Conservation (phyloP, 148 eudicot genomes). For the Pharnaceum exiguum region DNA sequence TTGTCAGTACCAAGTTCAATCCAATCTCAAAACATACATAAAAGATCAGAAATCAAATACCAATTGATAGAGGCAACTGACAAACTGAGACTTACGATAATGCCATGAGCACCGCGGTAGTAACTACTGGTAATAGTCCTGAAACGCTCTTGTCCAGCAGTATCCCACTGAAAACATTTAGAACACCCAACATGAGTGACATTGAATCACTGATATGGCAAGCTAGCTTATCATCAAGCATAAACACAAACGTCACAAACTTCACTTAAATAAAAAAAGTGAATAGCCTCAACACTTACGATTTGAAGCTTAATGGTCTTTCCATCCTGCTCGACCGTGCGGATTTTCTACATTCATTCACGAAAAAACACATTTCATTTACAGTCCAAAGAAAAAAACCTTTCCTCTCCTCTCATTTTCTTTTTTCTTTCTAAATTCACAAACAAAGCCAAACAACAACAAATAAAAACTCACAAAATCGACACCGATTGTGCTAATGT, state of each 20-base stretch:
- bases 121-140: slow-evolving; percentile 44
- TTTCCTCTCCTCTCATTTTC: not conserved
- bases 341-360: slow-evolving; percentile 31
- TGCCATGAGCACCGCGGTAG: slow-evolving; percentile 50
- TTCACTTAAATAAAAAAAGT: not conserved
- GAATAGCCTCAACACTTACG: slow-evolving; percentile 22
- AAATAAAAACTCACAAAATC: slow-evolving; percentile 33
- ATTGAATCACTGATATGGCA: too few species aligned
- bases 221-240: not conserved
- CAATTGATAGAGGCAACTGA: not conserved
- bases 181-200: not conserved
- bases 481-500: slow-evolving; percentile 46
- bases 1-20: not conserved
- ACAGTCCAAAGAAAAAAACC: not conserved
- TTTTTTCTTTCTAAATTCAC: not conserved
- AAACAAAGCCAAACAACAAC: not conserved
- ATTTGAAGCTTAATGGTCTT: slow-evolving; percentile 49
- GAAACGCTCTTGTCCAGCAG: slow-evolving; percentile 48
- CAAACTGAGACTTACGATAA: slow-evolving; percentile 27
- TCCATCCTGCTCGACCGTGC: slow-evolving; percentile 46
- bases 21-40: too few species aligned
- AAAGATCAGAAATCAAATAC: too few species aligned
- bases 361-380: not conserved
- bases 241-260: too few species aligned
- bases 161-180: slow-evolving; percentile 42